Evolutionary conservation across 768 basidiomycete genomes (phyloP).

Genomic region (Serpula lacrymans): DNA sequence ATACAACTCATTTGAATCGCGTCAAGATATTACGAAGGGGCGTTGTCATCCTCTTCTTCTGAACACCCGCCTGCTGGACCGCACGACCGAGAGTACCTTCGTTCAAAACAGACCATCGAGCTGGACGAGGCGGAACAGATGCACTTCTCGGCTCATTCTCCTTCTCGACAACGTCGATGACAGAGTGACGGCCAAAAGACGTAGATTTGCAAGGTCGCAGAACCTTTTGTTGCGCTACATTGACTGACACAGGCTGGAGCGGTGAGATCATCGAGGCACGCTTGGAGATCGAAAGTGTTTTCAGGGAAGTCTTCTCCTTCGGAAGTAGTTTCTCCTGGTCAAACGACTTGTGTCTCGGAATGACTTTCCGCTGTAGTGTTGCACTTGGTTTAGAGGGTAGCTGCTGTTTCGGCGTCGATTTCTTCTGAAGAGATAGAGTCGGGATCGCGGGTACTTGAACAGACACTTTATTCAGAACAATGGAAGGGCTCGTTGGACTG

Average conservation of each 20-base stretch:
- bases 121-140: background rate
- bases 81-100: slow-evolving; percentile 19
- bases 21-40: slow-evolving; percentile 31
- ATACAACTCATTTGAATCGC: slow-evolving; percentile 20
- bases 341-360: too few species aligned
- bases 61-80: slow-evolving; percentile 15
- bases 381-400: slow-evolving; percentile 9
- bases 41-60: slow-evolving; percentile 23
- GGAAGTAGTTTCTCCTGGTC: too few species aligned
- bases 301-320: slow-evolving; percentile 13
- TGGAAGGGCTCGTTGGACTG: background rate
- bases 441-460: background rate
- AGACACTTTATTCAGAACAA: background rate
- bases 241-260: slow-evolving; percentile 1
- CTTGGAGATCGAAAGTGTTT: slow-evolving; percentile 6
- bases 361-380: too few species aligned
- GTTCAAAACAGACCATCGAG: slow-evolving; percentile 8
- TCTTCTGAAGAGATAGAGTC: background rate
- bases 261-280: slow-evolving; percentile 6
- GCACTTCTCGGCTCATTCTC: too few species aligned
- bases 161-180: slow-evolving; percentile 9
- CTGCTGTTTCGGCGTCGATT: slow-evolving; percentile 10
- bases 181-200: slow-evolving; percentile 15
- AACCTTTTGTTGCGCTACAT: slow-evolving; percentile 1
- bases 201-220: slow-evolving; percentile 4